phyloP scores from a whole-genome alignment of 2,329 filamentous ascomycete genomes.

The Monosporascus sp. region DNA sequence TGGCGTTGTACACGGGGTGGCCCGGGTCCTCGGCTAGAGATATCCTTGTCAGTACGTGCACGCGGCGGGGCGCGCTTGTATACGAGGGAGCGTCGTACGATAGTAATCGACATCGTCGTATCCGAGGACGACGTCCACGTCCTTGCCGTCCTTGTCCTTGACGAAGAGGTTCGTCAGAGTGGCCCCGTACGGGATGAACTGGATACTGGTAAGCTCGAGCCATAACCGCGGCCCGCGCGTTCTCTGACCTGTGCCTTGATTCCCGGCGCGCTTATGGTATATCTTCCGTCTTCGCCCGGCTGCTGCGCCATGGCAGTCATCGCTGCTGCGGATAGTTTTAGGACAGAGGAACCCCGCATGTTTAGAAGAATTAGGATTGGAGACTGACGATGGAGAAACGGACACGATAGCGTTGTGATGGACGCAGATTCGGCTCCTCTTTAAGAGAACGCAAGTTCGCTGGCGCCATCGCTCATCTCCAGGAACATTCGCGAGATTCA shows the following conservation, averaged over 20 bases:
- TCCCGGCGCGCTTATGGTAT: conserved; percentile 22
- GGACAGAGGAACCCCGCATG: conserved; percentile 17
- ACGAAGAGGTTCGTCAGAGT: conserved; percentile 58
- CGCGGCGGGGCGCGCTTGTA: neutral
- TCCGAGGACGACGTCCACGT: conserved; percentile 58
- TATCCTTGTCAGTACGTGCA: conserved; percentile 3
- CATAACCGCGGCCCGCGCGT: neutral
- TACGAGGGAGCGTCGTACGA: conserved; percentile 23
- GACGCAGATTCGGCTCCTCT: neutral
- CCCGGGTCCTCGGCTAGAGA: conserved; percentile 35
- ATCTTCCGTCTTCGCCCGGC: conserved; percentile 24
- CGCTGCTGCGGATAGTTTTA: conserved; percentile 15
- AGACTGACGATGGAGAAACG: neutral
- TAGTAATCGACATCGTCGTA: conserved; percentile 58
- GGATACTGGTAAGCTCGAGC: neutral
- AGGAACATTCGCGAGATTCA: neutral
- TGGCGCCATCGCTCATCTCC: neutral
- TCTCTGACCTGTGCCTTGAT: conserved; percentile 26
- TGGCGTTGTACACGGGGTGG: conserved; percentile 57
- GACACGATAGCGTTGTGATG: neutral
- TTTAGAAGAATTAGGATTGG: conserved; percentile 2
- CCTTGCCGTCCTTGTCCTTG: conserved; percentile 54
- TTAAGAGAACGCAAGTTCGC: neutral
- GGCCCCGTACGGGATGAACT: conserved; percentile 44
- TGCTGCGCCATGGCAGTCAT: conserved; percentile 14